Base-by-base conservation (phyloP, 306 rosid genomes). In the Ochetophila trinervis region DNA sequence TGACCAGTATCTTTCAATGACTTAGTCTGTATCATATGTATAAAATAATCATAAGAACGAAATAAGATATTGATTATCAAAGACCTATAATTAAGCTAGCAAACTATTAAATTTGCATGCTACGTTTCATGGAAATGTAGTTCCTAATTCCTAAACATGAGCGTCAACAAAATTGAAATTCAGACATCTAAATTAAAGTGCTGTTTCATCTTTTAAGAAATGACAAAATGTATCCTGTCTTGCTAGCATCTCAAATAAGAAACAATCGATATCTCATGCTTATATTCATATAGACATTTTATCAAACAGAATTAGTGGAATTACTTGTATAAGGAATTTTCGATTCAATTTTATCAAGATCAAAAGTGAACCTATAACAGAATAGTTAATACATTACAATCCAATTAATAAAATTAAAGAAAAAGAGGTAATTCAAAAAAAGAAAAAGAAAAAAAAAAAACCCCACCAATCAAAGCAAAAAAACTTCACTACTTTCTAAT, bases 1-100 rank as follows among this genome's bases (percentile, higher is more conserved):
- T 75, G 85, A 18, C 77, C 78, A 35, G 72, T 51, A 75, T 86
- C 97, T 81, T 77, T 90, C 52, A 32, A 52, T 76, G 55, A 36
- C 62, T 77, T 93, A 66, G 65, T 87, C 99, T 93, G 90, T 62
- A 82, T 15, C 48, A 69, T n/a, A 52, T 62, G 52, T 48, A 23
- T 45, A 64, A 50, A 44, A 22, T 53, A 55, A 47, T 0, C 57
- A 21, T 10, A 36, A 47, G 48, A 55, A 4, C 2, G 30, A 45
- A 58, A 11, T 22, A 21, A 56, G 11, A 61, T 17, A 15, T 14
- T 3, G 27, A 0, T 45, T 4, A 30, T 4, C 8, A 23, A 48
- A 14, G 2, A 14, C 1, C 11, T 48, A 48, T 2, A 48, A 48
- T 8, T 2, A 49, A 50, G 15, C 45, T 40, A 40, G 45, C 45